Percentiles rank a stretch among this genome's conserved stretches.
phyloP scores from a whole-genome alignment of 2,329 filamentous ascomycete genomes.

The Tolypocladium ovalisporum region DNA sequence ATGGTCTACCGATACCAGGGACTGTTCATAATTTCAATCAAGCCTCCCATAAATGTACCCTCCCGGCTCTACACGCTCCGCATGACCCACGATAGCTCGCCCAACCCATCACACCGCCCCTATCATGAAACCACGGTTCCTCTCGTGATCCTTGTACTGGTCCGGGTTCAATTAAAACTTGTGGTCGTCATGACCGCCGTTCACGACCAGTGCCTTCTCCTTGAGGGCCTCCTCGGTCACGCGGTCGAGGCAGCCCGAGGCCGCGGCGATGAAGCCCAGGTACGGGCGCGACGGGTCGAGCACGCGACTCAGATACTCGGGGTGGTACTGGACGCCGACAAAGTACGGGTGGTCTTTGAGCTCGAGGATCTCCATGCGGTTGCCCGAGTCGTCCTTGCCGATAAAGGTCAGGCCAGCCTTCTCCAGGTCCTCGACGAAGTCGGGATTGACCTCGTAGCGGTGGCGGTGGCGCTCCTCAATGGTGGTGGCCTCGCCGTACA shows the following conservation, averaged over 20 bases:
- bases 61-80: too few species aligned
- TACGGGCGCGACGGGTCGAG: constrained; percentile 39
- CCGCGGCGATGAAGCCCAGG: constrained; percentile 75
- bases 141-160: too few species aligned
- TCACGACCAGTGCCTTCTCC: background rate
- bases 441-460: constrained; percentile 83
- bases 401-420: constrained; percentile 62
- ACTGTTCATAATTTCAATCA: background rate
- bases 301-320: constrained; percentile 64
- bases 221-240: constrained; percentile 10
- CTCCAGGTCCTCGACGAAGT: constrained; percentile 58
- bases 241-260: constrained; percentile 51
- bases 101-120: background rate
- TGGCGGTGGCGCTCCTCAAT: constrained; percentile 74
- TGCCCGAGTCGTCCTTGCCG: constrained; percentile 67
- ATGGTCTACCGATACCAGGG: background rate
- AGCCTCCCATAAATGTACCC: background rate
- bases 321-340: constrained; percentile 78
- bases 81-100: background rate
- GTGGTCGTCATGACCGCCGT: background rate
- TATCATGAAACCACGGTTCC: background rate
- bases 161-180: background rate
- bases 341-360: constrained; percentile 76
- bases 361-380: constrained; percentile 76
- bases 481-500: constrained; percentile 52